These are phyloP conservation scores for Xylaria sp. DNA, from an alignment of 2,329 filamentous ascomycete species.

Conservation along the genomic window DNA sequence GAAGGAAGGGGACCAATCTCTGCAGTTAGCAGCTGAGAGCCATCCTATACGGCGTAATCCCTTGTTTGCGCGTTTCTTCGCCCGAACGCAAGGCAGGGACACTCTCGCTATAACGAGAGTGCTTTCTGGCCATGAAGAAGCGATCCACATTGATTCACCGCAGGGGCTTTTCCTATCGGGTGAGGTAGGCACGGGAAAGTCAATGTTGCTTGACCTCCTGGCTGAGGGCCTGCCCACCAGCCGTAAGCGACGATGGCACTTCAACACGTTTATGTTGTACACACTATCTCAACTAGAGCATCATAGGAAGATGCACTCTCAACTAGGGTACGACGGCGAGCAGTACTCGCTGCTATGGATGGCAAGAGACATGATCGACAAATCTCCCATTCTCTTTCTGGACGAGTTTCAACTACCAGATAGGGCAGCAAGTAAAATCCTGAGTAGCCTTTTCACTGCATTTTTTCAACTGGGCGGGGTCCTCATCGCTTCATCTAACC, in stretches of 20 bases:
- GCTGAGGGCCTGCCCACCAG: slow-evolving; percentile 78
- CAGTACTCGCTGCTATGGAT: slow-evolving; percentile 79
- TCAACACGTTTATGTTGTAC: slow-evolving; percentile 87
- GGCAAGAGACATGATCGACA: slow-evolving; percentile 78
- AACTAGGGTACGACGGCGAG: slow-evolving; percentile 42
- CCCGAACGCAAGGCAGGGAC: slow-evolving; percentile 64
- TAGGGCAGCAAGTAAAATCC: slow-evolving; percentile 78
- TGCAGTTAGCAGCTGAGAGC: slow-evolving; percentile 58
- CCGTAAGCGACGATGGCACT: slow-evolving; percentile 81
- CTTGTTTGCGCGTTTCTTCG: slow-evolving; percentile 68
- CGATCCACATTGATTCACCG: slow-evolving; percentile 76
- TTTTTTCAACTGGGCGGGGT: slow-evolving; percentile 88
- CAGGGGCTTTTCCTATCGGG: slow-evolving; percentile 81
- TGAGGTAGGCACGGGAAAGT: slow-evolving; percentile 85
- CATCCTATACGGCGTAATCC: slow-evolving; percentile 69
- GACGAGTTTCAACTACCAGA: slow-evolving; percentile 89
- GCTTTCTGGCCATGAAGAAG: slow-evolving; percentile 76
- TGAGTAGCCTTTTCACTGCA: slow-evolving; percentile 79
- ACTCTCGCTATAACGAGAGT: slow-evolving; percentile 72
- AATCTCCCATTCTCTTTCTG: slow-evolving; percentile 79
- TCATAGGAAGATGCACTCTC: slow-evolving; percentile 59
- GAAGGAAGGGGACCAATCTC: slow-evolving; percentile 47
- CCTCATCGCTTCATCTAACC: slow-evolving; percentile 81
- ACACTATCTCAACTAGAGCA: slow-evolving; percentile 76
- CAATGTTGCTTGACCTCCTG: slow-evolving; percentile 86